A percentile compares a stretch with the other conserved stretches of the same genome.
These are phyloP conservation scores for Decorospora gaudefroyi DNA, from an alignment of 2,329 filamentous ascomycete genomes.

Conservation along the genomic window DNA sequence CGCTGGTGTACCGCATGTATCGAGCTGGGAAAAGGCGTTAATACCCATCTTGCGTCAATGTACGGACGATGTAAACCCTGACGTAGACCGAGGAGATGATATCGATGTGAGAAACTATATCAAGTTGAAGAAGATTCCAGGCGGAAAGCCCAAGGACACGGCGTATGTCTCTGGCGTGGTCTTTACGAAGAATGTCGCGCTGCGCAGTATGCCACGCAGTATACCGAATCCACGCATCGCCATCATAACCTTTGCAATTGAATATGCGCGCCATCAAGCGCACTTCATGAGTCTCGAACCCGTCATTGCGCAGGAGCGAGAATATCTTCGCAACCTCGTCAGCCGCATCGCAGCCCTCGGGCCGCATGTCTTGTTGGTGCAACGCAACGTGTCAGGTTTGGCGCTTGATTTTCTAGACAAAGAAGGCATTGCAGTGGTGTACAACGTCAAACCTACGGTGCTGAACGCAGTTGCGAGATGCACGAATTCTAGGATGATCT, in stretches of 20 bases:
- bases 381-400: constrained; percentile 89
- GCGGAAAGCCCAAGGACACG: constrained; percentile 86
- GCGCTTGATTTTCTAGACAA: constrained; percentile 86
- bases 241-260: constrained; percentile 91
- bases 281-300: constrained; percentile 99
- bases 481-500: constrained; percentile 88
- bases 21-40: constrained; percentile 86
- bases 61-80: constrained; percentile 91
- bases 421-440: constrained; percentile 88
- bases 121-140: constrained; percentile 94
- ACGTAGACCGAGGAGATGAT: constrained; percentile 86
- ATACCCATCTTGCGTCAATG: constrained; percentile 88
- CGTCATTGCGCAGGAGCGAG: constrained; percentile 93
- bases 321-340: constrained; percentile 89
- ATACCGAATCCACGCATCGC: constrained; percentile 84
- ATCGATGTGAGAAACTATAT: constrained; percentile 98
- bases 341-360: constrained; percentile 84
- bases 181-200: constrained; percentile 93
- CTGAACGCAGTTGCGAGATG: constrained; percentile 93
- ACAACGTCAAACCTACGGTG: constrained; percentile 95
- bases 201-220: constrained; percentile 93
- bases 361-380: constrained; percentile 85
- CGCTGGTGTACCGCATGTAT: constrained; percentile 69
- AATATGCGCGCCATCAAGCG: constrained; percentile 89
- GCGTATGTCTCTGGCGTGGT: constrained; percentile 96